Evolutionary conservation across 2,329 filamentous ascomycete species (phyloP), one percentile per base, ranked within the genome.

Genomic region (Anthostomella pinea): DNA sequence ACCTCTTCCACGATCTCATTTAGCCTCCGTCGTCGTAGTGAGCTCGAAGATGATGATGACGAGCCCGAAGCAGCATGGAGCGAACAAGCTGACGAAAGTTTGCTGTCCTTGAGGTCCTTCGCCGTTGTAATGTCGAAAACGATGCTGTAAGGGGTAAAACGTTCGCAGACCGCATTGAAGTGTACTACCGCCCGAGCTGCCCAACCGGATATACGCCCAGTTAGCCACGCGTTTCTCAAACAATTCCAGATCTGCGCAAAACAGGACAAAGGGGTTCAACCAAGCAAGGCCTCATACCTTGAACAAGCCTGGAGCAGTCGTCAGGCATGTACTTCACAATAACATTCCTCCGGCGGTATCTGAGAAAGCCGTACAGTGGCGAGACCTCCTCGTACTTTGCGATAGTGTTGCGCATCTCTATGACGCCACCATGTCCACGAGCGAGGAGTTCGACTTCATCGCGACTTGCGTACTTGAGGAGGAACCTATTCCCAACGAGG

Each of bases 1-100:
- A 84, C 86, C 66, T 93, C 87, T 65, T 97, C 93, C n/a, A 85
- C 82, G 59, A 97, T 96, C 66, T 95, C 91, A 67, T 91, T 84
- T 52, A 97, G 69, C 49, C 87, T 82, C 53, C 83, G 79, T 56
- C 82, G 76, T 41, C 85, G 79, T 48, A 89, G 70, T 5, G 88
- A 94, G 58, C 85, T 89, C 31, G 79, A 85, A 4, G 87, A 91
- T 8, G 90, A 95, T 17, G 85, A 88, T 49, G 83, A 87, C 14
- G 91, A 95, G 24, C 83, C 85, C 9, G 87, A 87, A 6, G 89
- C 87, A 24, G 90, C 85, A 64, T 96, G 89, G 35, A 96, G 71
- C 27, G 89, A 89, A 64, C 90, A 96, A 35, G 87, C 87, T 20
- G 89, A 81, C 8, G 89, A 91, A 35, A 98, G 76, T 48, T 87